A percentile compares a stretch with the other conserved stretches of the same genome.
These are phyloP conservation scores for Podospora tetraspora DNA, from an alignment of 495 filamentous ascomycete genomes.

Conservation along the genomic window DNA sequence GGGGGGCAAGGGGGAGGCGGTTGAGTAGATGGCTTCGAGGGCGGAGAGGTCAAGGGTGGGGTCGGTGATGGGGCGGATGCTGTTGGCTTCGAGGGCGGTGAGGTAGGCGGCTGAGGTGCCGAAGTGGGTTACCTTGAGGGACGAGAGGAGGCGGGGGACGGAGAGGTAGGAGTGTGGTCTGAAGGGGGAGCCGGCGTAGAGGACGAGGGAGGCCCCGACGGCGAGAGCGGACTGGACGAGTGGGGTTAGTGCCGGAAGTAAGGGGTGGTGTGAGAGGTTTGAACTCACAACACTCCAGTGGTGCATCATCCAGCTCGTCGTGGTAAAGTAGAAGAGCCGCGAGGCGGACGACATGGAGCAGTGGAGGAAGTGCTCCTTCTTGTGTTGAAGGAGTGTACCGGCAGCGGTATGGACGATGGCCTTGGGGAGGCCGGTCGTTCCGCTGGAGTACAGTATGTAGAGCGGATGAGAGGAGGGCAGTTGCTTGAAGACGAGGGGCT, in stretches of 20 bases:
- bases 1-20: constrained; percentile 83
- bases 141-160: constrained; percentile 38
- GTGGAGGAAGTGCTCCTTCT: constrained; percentile 87
- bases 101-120: constrained; percentile 92
- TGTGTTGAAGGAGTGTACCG: constrained; percentile 86
- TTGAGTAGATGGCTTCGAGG: constrained; percentile 82
- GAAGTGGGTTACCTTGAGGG: constrained; percentile 71
- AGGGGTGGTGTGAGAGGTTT: neutral
- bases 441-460: constrained; percentile 82
- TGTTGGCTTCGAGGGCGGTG: constrained; percentile 79
- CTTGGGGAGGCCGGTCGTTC: constrained; percentile 86
- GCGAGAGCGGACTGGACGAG: constrained; percentile 59
- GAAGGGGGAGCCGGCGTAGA: constrained; percentile 90
- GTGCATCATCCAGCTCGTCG: constrained; percentile 97
- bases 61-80: constrained; percentile 56
- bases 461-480: constrained; percentile 78
- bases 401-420: constrained; percentile 87
- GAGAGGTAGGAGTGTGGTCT: constrained; percentile 44
- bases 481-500: constrained; percentile 61
- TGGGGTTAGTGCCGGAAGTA: neutral
- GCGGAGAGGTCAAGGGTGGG: constrained; percentile 47
- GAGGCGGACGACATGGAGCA: constrained; percentile 56
- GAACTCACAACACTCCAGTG: constrained; percentile 68
- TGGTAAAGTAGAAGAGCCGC: constrained; percentile 71
- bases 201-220: constrained; percentile 69